Evolutionary conservation across 768 basidiomycete genomes (phyloP).

Genomic region (Pleurotus sapidus): DNA sequence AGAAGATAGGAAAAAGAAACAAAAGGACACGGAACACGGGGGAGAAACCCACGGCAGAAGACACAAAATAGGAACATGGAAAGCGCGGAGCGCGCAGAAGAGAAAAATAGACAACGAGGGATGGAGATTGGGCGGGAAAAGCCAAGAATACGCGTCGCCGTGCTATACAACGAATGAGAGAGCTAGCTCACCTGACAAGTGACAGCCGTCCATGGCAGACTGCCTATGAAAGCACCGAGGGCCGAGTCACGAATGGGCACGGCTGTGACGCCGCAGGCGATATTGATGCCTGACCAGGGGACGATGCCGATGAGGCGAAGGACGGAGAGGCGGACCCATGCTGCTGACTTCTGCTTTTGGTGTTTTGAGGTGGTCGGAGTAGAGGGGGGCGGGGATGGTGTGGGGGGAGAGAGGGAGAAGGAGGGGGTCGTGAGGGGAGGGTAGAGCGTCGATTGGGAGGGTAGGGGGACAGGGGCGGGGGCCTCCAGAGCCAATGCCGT

Average conservation of each 20-base stretch:
- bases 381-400: not conserved
- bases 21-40: not conserved
- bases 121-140: not conserved
- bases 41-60: not conserved
- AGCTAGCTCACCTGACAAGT: slow-evolving; percentile 68
- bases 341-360: slow-evolving; percentile 28
- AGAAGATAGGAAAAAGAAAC: not conserved
- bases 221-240: slow-evolving; percentile 80
- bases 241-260: slow-evolving; percentile 74
- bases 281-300: slow-evolving; percentile 97
- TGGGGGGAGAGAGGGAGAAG: too few relatives aligned
- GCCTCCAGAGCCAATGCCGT: slow-evolving; percentile 67
- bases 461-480: too few relatives aligned
- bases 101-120: not conserved
- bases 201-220: slow-evolving; percentile 87
- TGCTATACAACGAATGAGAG: slow-evolving; percentile 12
- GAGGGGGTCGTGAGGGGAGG: too few relatives aligned
- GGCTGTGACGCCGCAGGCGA: slow-evolving; percentile 90
- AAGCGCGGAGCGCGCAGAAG: not conserved
- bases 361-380: slow-evolving; percentile 10
- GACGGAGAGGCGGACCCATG: slow-evolving; percentile 87
- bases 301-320: slow-evolving; percentile 90
- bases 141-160: slow-evolving; percentile 11
- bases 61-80: not conserved
- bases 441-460: too few relatives aligned